These are phyloP conservation scores for Pulicaria dysenterica DNA, from an alignment of 129 eudicot species.

Conservation along the genomic window DNA sequence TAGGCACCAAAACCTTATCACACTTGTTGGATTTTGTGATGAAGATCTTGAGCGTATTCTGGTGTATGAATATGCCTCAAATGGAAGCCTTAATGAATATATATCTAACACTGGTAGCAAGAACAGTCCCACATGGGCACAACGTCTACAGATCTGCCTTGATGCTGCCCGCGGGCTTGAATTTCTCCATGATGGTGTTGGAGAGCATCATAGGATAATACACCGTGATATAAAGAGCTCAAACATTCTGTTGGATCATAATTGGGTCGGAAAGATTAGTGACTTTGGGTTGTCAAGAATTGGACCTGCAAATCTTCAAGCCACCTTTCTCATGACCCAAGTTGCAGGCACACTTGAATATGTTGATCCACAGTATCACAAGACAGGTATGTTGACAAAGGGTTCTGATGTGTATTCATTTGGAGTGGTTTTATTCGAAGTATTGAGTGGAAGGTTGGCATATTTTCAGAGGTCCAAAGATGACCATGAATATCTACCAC, in stretches of 20 bases:
- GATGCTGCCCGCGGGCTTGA: slow-evolving; percentile 35
- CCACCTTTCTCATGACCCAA: slow-evolving; percentile 37
- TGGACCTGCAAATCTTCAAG: slow-evolving; percentile 37
- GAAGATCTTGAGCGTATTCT: slow-evolving; percentile 36
- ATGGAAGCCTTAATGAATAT: slow-evolving; percentile 33
- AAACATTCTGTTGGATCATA: slow-evolving; percentile 23
- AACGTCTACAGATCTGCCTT: slow-evolving; percentile 27
- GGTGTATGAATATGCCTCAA: slow-evolving; percentile 36
- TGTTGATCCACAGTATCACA: slow-evolving; percentile 41
- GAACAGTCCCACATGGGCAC: slow-evolving; percentile 22
- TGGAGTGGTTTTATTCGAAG: slow-evolving; percentile 35
- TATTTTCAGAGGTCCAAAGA: slow-evolving; percentile 13
- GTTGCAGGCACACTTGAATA: slow-evolving; percentile 42
- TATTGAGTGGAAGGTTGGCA: slow-evolving; percentile 36
- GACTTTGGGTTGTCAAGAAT: slow-evolving; percentile 40
- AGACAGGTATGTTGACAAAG: slow-evolving; percentile 33
- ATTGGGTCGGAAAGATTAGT: slow-evolving; percentile 27
- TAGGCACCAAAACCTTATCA: slow-evolving; percentile 36
- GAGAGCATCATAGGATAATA: slow-evolving; percentile 33
- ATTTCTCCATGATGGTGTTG: slow-evolving; percentile 34
- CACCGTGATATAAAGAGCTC: slow-evolving; percentile 40
- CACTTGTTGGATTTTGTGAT: slow-evolving; percentile 34
- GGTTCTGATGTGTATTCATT: slow-evolving; percentile 39
- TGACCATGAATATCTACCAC: slow-evolving; percentile 34
- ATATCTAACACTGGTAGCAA: slow-evolving; percentile 2